A percentile compares a stretch with the other conserved stretches of the same genome.
phyloP scores from a whole-genome alignment of 805 yeast species.

The Metschnikowia anglica region DNA sequence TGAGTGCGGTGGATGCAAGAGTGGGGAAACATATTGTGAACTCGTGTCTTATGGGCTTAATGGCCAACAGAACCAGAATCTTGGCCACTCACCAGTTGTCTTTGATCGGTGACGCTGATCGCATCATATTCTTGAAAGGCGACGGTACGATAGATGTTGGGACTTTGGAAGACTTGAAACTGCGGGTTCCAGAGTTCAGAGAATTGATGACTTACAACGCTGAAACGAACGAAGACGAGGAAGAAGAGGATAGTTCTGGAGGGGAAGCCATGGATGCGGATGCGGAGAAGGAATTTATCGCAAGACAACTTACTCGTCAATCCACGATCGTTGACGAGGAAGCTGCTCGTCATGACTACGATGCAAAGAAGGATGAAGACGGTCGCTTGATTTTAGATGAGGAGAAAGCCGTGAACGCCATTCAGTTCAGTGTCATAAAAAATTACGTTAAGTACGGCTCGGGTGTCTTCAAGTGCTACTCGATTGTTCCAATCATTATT shows the following conservation, averaged over 20 bases:
- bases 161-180: slow-evolving; percentile 51
- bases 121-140: slow-evolving; percentile 65
- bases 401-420: slow-evolving; percentile 23
- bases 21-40: slow-evolving; percentile 80
- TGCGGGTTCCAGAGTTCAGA: slow-evolving; percentile 35
- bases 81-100: slow-evolving; percentile 85
- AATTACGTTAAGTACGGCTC: slow-evolving; percentile 33
- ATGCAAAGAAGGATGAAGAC: slow-evolving; percentile 23
- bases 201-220: slow-evolving; percentile 41
- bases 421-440: slow-evolving; percentile 32
- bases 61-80: slow-evolving; percentile 61
- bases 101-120: slow-evolving; percentile 65
- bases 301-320: slow-evolving; percentile 19
- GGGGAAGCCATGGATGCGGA: slow-evolving; percentile 19
- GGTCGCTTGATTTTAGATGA: slow-evolving; percentile 19
- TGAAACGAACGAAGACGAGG: slow-evolving; percentile 25
- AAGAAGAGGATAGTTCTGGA: slow-evolving; percentile 13
- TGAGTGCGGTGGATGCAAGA: slow-evolving; percentile 84
- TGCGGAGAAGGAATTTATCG: slow-evolving; percentile 16
- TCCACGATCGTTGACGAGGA: slow-evolving; percentile 27
- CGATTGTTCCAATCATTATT: slow-evolving; percentile 25
- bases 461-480: slow-evolving; percentile 25
- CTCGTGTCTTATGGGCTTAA: slow-evolving; percentile 60
- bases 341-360: slow-evolving; percentile 34
- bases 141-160: slow-evolving; percentile 65